Percentiles rank a stretch among this genome's conserved stretches.
Evolutionary conservation across 257 asterid species (phyloP).

Genomic region (Solanum sejunctum): DNA sequence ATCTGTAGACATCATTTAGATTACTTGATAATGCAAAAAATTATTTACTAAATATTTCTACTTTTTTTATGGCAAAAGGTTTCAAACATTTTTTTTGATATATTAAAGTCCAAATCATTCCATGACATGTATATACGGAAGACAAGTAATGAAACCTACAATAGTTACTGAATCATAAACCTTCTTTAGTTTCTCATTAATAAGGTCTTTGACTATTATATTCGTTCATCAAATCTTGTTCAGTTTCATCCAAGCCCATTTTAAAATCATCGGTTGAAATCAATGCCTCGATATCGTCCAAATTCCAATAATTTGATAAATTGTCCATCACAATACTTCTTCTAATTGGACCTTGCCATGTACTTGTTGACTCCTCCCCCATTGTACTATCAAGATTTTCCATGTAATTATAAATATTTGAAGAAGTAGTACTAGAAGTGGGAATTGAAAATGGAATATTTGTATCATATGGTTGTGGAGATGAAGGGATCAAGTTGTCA

Average conservation of each 20-base stretch:
- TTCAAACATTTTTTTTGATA: background rate
- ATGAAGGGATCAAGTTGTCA: conserved; percentile 1
- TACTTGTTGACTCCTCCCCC: conserved; percentile 32
- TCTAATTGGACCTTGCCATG: conserved; percentile 27
- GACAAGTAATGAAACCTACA: background rate
- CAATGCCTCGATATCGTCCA: conserved; percentile 21
- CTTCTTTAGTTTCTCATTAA: background rate
- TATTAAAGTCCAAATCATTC: background rate
- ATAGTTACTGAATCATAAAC: background rate
- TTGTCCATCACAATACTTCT: background rate
- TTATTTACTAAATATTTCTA: background rate
- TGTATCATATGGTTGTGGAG: conserved; percentile 11
- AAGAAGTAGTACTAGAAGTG: background rate
- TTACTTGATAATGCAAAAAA: background rate
- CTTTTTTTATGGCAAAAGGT: background rate
- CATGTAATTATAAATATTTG: background rate
- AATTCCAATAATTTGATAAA: conserved; percentile 20
- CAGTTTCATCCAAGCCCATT: background rate
- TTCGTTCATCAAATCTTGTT: background rate
- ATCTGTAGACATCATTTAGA: background rate
- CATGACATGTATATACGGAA: background rate
- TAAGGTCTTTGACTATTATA: background rate
- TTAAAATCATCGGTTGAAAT: conserved; percentile 17
- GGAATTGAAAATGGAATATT: background rate
- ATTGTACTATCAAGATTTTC: conserved; percentile 18